Evolutionary conservation across 1,139 yeast genomes (phyloP), one percentile per base, ranked within the genome.

Genomic region (Pneumocystis sp.): DNA sequence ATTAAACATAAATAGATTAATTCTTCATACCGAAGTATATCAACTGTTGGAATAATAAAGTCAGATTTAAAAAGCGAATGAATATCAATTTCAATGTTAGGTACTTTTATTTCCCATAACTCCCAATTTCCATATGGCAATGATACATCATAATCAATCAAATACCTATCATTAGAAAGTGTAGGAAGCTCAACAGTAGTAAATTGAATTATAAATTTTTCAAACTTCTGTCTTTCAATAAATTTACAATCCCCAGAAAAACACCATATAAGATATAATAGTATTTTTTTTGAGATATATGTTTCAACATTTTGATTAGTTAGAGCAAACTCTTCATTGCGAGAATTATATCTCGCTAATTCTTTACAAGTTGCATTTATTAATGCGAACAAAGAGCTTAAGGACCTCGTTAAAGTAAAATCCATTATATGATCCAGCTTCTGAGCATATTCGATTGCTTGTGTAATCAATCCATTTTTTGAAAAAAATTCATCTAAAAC

Each of bases 1-100:
- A 79, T 78, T 59, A 91, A 72, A 5, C 88, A 74, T 0, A 85
- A 78, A 68, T 80, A 82, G 0, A 91, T 79, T 31, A 88, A 72
- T 0, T 77, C 73, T 68, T 88, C 95, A 68, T 88, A 89, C 65
- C 85, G 79, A 1, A 81, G 73, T 0, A 97, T 91, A 69, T 90
- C 97, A 1, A 82, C 72, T 0, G 97, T 93, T 0, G 96, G 89
- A 5, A 93, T 81, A 0, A 91, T 83, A 0, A 84, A 76, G 69
- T 83, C 85, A 0, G 96, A 84, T 63, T 81, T 79, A 3, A 81
- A 73, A 1, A 89, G 82, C 62, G 85, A 82, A 63, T 84, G 85
- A 0, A 90, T 82, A 64, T 86, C 89, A 10, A 89, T 74, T 12
- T 81, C 82, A 0, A 77, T 70, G 0, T 71, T 69, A 0, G 81